Evolutionary conservation across 1,284 basidiomycete species (phyloP), one percentile per base, ranked within the genome.

Genomic region (Anthracocystis panici-leucophaei): DNA sequence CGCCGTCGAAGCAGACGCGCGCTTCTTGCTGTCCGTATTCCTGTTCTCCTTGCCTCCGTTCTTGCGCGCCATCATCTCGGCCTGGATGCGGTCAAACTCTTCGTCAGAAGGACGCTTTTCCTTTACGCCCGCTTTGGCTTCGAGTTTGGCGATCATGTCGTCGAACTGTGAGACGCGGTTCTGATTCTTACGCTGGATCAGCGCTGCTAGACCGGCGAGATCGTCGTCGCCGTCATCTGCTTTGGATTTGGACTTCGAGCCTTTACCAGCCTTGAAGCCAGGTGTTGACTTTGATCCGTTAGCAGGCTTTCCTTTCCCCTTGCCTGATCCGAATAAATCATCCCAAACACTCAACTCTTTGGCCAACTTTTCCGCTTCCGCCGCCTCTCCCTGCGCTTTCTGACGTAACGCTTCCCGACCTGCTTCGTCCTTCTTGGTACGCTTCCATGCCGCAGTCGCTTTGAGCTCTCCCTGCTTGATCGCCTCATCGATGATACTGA

Each of bases 291-390:
- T 58, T n/a, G 58, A 48, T 5, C 20, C 53, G 5, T 55, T 57
- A 11, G 45, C 60, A 33, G 57, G 54, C 54, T 77, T 79, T 1
- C 52, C 65, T 40, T 74, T 79, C 16, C 48, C 63, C 46, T 66
- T 61, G 16, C 58, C 66, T 2, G 57, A 61, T 21, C 83, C 83
- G 27, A 81, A 85, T 2, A 85, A 57, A 27, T 82, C 75, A 46
- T 85, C 84, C 77, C 79, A 84, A 1, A 85, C 82, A 49, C 84
- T 83, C 11, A 85, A 67, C 68, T 82, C 79, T 25, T 73, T 74
- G 5, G 82, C 82, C 11, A 81, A 68, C 45, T 76, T 77, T 44
- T 82, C 80, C 3, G 81, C 81, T 44, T 83, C 77, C 2, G 38
- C 58, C 6, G 80, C 80, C 54, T 83, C 82, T 1, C 69, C 57